These are phyloP conservation scores for Kluyveromyces aestuarii DNA, from an alignment of 805 yeast species.

Conservation along the genomic window DNA sequence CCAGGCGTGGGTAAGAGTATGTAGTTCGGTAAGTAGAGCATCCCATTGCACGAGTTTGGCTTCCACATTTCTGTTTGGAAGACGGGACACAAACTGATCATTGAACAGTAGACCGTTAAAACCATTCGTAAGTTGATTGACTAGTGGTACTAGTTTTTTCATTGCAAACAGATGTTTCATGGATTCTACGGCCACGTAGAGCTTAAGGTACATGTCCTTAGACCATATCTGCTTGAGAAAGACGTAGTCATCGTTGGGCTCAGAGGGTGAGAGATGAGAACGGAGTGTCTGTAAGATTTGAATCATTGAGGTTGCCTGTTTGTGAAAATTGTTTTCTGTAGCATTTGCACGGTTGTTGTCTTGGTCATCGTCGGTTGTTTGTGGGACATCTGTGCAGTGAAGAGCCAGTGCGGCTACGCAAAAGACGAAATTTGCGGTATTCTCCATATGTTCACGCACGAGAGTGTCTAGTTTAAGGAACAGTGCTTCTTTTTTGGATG, in stretches of 20 bases:
- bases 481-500: background rate
- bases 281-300: background rate
- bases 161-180: background rate
- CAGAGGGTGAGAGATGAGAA: background rate
- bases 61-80: background rate
- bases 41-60: constrained; percentile 1
- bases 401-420: background rate
- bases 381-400: background rate
- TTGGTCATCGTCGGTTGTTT: background rate
- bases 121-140: background rate
- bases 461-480: background rate
- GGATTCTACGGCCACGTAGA: background rate
- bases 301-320: background rate
- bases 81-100: background rate
- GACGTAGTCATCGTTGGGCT: background rate
- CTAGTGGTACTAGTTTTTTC: background rate
- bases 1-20: background rate
- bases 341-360: background rate
- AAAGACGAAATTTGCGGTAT: background rate
- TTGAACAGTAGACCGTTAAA: background rate
- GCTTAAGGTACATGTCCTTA: background rate
- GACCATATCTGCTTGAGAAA: background rate
- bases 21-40: background rate
- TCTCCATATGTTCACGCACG: background rate
- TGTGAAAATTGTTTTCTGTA: background rate